Evolutionary conservation across 805 yeast species (phyloP).

Genomic region (Candida ascalaphidarum): DNA sequence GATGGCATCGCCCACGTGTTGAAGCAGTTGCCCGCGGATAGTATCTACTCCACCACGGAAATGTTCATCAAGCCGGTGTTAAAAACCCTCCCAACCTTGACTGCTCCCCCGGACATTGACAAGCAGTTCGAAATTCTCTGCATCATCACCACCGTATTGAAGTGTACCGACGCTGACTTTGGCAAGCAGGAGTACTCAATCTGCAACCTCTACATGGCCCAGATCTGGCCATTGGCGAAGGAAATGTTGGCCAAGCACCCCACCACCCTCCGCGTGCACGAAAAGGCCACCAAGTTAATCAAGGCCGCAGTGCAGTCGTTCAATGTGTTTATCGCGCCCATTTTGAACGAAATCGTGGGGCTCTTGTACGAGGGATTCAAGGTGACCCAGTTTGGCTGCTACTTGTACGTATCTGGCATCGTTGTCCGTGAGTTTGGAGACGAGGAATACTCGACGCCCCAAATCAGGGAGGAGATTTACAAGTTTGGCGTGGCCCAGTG

Average conservation of each 20-base stretch:
- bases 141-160: conserved; percentile 49
- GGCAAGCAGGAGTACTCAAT: conserved; percentile 37
- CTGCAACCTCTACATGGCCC: conserved; percentile 43
- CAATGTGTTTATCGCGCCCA: conserved; percentile 45
- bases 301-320: conserved; percentile 59
- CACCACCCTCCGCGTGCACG: conserved; percentile 55
- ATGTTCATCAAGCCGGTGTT: conserved; percentile 65
- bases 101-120: conserved; percentile 48
- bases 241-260: conserved; percentile 48
- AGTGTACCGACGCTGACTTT: conserved; percentile 32
- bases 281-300: conserved; percentile 62
- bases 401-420: conserved; percentile 83
- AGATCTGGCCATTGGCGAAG: conserved; percentile 50
- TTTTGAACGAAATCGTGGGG: conserved; percentile 58
- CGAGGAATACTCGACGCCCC: conserved; percentile 35
- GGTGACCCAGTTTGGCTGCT: conserved; percentile 67
- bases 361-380: conserved; percentile 65
- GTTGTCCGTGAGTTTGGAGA: conserved; percentile 68
- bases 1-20: conserved; percentile 88
- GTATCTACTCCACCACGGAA: conserved; percentile 43
- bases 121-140: conserved; percentile 68
- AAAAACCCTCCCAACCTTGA: conserved; percentile 30
- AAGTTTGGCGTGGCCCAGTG: conserved; percentile 65
- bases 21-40: conserved; percentile 46
- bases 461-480: conserved; percentile 57